Evolutionary conservation across 2,329 filamentous ascomycete genomes (phyloP).

Genomic region (Sclerotinia spermophila): DNA sequence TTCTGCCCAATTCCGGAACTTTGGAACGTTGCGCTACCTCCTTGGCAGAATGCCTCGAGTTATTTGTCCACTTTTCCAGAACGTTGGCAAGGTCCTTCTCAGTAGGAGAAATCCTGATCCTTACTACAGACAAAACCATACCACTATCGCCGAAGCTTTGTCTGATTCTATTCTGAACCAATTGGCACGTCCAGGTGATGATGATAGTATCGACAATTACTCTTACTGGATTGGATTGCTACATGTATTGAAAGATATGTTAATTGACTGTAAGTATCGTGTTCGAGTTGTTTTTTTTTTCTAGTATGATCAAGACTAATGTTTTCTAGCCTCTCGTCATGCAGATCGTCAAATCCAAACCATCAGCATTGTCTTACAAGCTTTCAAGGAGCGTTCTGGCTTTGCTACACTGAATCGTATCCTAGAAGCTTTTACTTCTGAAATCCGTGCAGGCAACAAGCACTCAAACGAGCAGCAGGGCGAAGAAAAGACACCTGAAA

Average conservation of each 20-base stretch:
- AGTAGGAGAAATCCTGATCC: constrained; percentile 69
- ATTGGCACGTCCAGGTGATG: constrained; percentile 45
- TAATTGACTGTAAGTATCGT: constrained; percentile 59
- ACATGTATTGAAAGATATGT: constrained; percentile 71
- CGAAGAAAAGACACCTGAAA: constrained; percentile 37
- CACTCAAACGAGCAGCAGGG: constrained; percentile 24
- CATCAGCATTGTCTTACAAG: constrained; percentile 74
- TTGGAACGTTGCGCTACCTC: constrained; percentile 69
- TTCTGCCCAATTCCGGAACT: constrained; percentile 63
- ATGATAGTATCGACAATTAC: constrained; percentile 60
- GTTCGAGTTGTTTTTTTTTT: constrained; percentile 11
- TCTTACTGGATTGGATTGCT: constrained; percentile 81
- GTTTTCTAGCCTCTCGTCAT: constrained; percentile 22
- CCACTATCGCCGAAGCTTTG: constrained; percentile 60
- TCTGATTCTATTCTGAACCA: constrained; percentile 68
- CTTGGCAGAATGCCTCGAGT: constrained; percentile 74
- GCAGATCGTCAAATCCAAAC: constrained; percentile 46
- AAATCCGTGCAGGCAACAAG: constrained; percentile 43
- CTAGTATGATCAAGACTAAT: constrained; percentile 11
- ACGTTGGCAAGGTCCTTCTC: constrained; percentile 76
- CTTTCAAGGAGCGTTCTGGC: constrained; percentile 80
- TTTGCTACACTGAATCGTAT: constrained; percentile 71
- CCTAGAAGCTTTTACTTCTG: constrained; percentile 62
- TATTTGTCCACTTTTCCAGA: constrained; percentile 82
- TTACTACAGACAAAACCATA: constrained; percentile 51